Conservation (phyloP, 1,284 basidiomycete genomes). For the Puccinia horiana region DNA sequence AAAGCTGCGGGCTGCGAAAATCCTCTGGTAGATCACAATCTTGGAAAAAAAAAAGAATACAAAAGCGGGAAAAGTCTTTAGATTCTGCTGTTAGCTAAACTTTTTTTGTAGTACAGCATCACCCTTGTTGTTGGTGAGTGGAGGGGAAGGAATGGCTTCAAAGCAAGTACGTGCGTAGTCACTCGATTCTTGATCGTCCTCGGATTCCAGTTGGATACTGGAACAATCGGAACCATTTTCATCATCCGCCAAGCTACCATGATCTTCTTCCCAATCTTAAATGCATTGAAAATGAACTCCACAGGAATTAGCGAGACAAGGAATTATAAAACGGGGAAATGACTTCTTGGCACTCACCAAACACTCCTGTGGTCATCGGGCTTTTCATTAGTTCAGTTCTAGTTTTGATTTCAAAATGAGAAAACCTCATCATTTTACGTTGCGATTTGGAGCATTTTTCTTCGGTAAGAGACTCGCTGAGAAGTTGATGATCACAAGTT, state of each 20-base stretch:
- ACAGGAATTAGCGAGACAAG: neutral
- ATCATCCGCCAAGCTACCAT: constrained; percentile 20
- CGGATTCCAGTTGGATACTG: constrained; percentile 6
- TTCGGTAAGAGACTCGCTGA: neutral
- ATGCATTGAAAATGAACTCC: neutral
- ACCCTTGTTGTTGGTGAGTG: neutral
- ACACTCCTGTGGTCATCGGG: neutral
- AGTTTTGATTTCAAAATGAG: constrained; percentile 5
- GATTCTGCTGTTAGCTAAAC: neutral
- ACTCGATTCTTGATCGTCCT: constrained; percentile 4
- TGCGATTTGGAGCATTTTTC: constrained; percentile 3
- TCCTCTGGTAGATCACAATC: neutral
- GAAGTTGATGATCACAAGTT: neutral
- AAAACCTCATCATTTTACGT: neutral
- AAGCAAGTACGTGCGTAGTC: neutral
- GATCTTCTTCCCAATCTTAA: constrained; percentile 21
- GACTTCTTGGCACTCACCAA: neutral
- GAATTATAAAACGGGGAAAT: no score
- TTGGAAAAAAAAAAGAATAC: no score
- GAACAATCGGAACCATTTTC: constrained; percentile 25
- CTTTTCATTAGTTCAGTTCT: neutral
- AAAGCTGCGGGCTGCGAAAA: neutral
- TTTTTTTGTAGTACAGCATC: neutral
- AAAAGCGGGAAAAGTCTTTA: neutral
- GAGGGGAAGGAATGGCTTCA: neutral